A percentile compares a stretch with the other conserved stretches of the same genome.
These are phyloP conservation scores for Pseudodiploospora longispora DNA, from an alignment of 2,329 filamentous ascomycete genomes.

Conservation along the genomic window DNA sequence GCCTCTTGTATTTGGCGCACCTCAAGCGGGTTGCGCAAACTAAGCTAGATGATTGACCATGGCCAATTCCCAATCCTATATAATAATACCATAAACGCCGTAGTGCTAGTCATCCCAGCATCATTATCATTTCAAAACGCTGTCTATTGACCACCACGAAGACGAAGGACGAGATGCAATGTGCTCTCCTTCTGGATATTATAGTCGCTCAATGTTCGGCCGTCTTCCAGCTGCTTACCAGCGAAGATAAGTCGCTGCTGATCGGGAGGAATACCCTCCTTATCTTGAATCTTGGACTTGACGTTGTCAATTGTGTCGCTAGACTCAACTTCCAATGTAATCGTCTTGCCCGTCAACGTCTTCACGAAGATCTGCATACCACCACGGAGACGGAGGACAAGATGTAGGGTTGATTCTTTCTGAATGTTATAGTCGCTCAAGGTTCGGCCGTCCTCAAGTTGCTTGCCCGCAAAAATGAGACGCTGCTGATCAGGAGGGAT, in stretches of 20 bases:
- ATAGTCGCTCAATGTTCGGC: slow-evolving; percentile 83
- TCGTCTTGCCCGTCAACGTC: slow-evolving; percentile 89
- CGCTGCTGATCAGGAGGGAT: slow-evolving; percentile 94
- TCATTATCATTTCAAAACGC: slow-evolving; percentile 51
- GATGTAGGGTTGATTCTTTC: slow-evolving; percentile 75
- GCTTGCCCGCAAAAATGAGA: slow-evolving; percentile 88
- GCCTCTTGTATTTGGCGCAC: background rate
- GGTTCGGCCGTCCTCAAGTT: slow-evolving; percentile 85
- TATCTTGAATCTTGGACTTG: slow-evolving; percentile 96
- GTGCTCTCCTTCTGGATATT: slow-evolving; percentile 95
- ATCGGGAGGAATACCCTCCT: slow-evolving; percentile 94
- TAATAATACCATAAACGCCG: slow-evolving; percentile 18
- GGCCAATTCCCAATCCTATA: slow-evolving; percentile 10
- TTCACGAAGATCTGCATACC: slow-evolving; percentile 74
- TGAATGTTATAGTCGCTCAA: slow-evolving; percentile 96
- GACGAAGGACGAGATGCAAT: slow-evolving; percentile 77
- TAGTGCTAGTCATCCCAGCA: slow-evolving; percentile 59
- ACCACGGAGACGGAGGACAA: slow-evolving; percentile 74
- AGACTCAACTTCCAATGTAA: slow-evolving; percentile 83
- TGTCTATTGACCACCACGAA: slow-evolving; percentile 63
- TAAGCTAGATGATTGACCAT: background rate
- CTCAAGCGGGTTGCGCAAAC: slow-evolving; percentile 4
- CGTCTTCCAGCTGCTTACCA: slow-evolving; percentile 92
- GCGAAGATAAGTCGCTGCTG: slow-evolving; percentile 95
- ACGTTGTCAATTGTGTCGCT: slow-evolving; percentile 94